Evolutionary conservation across 768 basidiomycete genomes (phyloP), one percentile per base, ranked within the genome.

Genomic region (Coprinopsis strossmayeri): DNA sequence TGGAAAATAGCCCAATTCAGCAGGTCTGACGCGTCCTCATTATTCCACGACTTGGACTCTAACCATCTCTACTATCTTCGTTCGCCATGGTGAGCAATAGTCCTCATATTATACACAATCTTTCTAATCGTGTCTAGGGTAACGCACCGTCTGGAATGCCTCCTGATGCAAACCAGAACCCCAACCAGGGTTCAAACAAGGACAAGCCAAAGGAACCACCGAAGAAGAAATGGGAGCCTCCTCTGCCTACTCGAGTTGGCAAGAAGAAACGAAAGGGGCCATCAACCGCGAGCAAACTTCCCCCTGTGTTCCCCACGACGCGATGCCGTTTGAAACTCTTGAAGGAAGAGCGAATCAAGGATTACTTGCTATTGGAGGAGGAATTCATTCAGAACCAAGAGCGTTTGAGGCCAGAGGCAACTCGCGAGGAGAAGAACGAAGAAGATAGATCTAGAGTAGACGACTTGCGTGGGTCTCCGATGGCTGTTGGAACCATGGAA

Each of bases 221-320:
- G 59, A 79, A 84, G 69, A 96, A 97, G 81, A 94, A 95, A 71
- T 98, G 94, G 93, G 95, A 98, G 65, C 93, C 95, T 5, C 95
- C 95, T 59, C 79, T 96, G 50, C 94, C 95, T 12, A 96, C 95
- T 39, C 87, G 91, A 51, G 91, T 97, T 28, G 94, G 94, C 41
- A 96, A 94, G 79, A 94, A 92, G 81, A 98, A 93, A 74, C 80
- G 81, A 74, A 79, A 84, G 52, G 94, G 95, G n/a, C 94, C 95
- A 3, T 84, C 91, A 49, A 75, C 92, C 1, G 81, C 92, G 2
- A 86, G 87, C 32, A 95, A 94, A 63, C 82, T 99, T 2, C 95
- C 95, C 17, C 75, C 92, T 10, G 87, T 99, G 5, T 92, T 76
- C 64, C 96, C 96, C 7, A 95, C 90, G 23, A 96, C 93, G 17